Evolutionary conservation across 768 basidiomycete genomes (phyloP), one percentile per base, ranked within the genome.

Genomic region (Cubamyces lactineus): DNA sequence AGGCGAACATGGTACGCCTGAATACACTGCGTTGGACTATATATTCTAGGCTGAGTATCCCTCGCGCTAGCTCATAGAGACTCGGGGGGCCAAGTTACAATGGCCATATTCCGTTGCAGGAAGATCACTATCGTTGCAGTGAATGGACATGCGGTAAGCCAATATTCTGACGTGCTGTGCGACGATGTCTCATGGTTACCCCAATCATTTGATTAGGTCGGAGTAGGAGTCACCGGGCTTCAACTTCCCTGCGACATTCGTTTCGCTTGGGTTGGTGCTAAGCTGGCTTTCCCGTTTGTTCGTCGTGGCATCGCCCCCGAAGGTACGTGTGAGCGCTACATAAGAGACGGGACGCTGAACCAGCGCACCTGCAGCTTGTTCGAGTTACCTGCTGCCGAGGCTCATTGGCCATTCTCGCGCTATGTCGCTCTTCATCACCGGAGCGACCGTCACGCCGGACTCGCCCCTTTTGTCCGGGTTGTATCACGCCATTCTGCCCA

Each of bases 181-280:
- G 30, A 23, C 16, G 17, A 1, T 3, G 15, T 16, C 5, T 28
- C 12, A 23, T 40, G 5, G 3, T 43, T 7, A 55, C 50, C 16
- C 16, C 34, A 26, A 30, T 47, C 24, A 3, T 6, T 28, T 6
- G 24, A 17, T 6, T 43, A 80, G 79, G 80, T 78, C 19, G 82
- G 82, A 1, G 75, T 81, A n/a, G 82, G 82, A 7, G 72, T 82
- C 68, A 82, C 81, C 0, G 80, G 74, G 0, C 58, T 83, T 50
- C 82, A 83, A 56, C 77, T 84, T 1, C 82, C 82, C 0, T 82
- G 79, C 63, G 82, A 83, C 65, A 78, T 83, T 42, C 81, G 82
- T 17, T 80, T 84, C 63, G 78, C 74, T 0, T 83, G 82, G 82
- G 71, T 71, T n/a, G 79, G 79, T 21, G 82, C 83, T 0, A 82